phyloP scores from a whole-genome alignment of 2,329 filamentous ascomycete species.

The Trichoderma citrinoviride region DNA sequence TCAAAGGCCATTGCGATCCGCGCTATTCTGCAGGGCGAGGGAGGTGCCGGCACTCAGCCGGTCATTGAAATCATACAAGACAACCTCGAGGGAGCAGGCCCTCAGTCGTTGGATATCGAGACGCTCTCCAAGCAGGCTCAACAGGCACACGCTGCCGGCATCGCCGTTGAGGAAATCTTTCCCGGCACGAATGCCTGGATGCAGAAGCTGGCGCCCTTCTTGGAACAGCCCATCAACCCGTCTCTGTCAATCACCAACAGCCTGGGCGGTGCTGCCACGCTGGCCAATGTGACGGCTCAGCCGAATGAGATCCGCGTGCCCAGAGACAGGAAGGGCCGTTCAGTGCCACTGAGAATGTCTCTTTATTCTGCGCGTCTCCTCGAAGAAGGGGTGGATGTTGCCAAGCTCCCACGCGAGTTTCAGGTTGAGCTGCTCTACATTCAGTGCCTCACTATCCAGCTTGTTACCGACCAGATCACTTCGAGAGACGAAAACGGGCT shows the following conservation, averaged over 20 bases:
- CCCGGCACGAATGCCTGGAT: slow-evolving; percentile 66
- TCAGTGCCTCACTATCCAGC: slow-evolving; percentile 49
- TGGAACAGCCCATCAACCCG: slow-evolving; percentile 52
- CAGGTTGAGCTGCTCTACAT: slow-evolving; percentile 52
- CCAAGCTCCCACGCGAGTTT: slow-evolving; percentile 40
- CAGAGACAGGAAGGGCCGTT: slow-evolving; percentile 67
- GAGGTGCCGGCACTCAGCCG: slow-evolving; percentile 42
- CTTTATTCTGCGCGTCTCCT: slow-evolving; percentile 65
- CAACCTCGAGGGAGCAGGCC: slow-evolving; percentile 50
- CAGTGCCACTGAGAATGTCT: slow-evolving; percentile 71
- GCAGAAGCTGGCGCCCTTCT: slow-evolving; percentile 54
- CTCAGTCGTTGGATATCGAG: slow-evolving; percentile 45
- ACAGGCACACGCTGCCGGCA: slow-evolving; percentile 32
- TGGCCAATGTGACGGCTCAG: slow-evolving; percentile 41
- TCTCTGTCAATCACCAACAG: slow-evolving; percentile 72
- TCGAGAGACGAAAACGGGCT: slow-evolving; percentile 44
- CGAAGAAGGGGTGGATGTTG: slow-evolving; percentile 38
- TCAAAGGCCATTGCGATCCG: slow-evolving; percentile 44
- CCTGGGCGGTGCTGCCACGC: slow-evolving; percentile 66
- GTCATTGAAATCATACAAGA: slow-evolving; percentile 52
- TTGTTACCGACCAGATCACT: slow-evolving; percentile 55
- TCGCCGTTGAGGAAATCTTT: slow-evolving; percentile 50
- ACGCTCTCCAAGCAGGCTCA: slow-evolving; percentile 36
- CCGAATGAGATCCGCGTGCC: slow-evolving; percentile 34
- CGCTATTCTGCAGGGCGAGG: slow-evolving; percentile 45